phyloP scores from a whole-genome alignment of 129 eudicot genomes.

The Flaveria ramosissima region DNA sequence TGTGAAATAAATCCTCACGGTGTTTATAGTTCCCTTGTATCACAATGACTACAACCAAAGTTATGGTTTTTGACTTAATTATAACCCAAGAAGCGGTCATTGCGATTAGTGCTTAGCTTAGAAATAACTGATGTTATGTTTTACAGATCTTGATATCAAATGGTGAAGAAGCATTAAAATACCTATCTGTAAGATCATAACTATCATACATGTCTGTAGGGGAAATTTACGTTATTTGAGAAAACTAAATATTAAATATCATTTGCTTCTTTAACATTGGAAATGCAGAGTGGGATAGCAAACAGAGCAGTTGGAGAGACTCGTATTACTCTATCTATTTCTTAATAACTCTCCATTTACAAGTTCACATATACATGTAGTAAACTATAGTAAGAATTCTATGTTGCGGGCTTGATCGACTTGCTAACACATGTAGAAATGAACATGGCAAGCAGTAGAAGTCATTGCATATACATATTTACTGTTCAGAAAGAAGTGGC shows the following conservation, averaged over 20 bases:
- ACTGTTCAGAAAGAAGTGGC: slow-evolving; percentile 55
- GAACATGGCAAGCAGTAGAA: slow-evolving; percentile 91
- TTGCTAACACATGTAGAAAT: slow-evolving; percentile 57
- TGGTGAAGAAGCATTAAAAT: slow-evolving; percentile 63
- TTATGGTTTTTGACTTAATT: neutral
- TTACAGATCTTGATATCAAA: slow-evolving; percentile 54
- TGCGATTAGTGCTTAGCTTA: neutral
- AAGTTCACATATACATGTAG: slow-evolving; percentile 14
- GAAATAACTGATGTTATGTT: slow-evolving; percentile 8
- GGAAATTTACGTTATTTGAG: neutral
- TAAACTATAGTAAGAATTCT: neutral
- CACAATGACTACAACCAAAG: slow-evolving; percentile 14
- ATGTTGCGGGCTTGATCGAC: neutral
- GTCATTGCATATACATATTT: slow-evolving; percentile 83
- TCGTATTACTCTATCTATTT: slow-evolving; percentile 50
- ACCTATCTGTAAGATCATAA: slow-evolving; percentile 61
- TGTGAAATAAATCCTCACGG: neutral
- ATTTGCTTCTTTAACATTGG: slow-evolving; percentile 27
- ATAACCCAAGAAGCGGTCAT: neutral
- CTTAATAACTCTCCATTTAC: slow-evolving; percentile 11
- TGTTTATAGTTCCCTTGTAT: slow-evolving; percentile 7
- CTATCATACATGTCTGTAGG: neutral
- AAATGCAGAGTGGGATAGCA: slow-evolving; percentile 77
- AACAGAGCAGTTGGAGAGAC: slow-evolving; percentile 98
- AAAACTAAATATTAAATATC: slow-evolving; percentile 22